A percentile compares a stretch with the other conserved stretches of the same genome.
These are phyloP conservation scores for Auricularia cornea DNA, from an alignment of 768 basidiomycete genomes.

Conservation along the genomic window DNA sequence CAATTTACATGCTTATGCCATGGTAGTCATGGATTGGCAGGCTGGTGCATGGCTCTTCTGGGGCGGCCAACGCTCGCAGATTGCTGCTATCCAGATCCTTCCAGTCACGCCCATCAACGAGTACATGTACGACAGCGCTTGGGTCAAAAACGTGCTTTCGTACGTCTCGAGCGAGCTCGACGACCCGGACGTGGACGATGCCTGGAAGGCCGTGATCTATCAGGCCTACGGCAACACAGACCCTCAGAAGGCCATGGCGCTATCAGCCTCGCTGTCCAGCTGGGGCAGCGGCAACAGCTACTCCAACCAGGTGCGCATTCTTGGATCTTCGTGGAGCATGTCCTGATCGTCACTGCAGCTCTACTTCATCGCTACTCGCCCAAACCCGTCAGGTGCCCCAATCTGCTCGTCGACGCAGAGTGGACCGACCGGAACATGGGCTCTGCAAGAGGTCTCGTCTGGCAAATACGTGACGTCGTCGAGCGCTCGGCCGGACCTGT, in stretches of 20 bases:
- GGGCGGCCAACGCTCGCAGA: constrained; percentile 25
- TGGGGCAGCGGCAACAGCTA: constrained; percentile 29
- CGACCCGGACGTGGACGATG: constrained; percentile 15
- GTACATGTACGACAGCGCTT: constrained; percentile 25
- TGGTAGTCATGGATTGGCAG: constrained; percentile 22
- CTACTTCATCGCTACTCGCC: constrained; percentile 27
- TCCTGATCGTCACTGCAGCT: constrained; percentile 1
- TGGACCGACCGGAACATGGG: constrained; percentile 25
- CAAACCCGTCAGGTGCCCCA: constrained; percentile 15
- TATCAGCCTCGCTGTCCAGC: constrained; percentile 22
- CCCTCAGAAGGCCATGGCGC: constrained; percentile 20
- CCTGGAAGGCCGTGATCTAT: constrained; percentile 29
- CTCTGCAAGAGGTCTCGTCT: constrained; percentile 17
- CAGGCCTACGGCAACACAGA: constrained; percentile 25
- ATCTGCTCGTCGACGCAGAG: constrained; percentile 19
- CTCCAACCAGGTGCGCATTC: constrained; percentile 15
- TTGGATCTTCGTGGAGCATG: too few species aligned
- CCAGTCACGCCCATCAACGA: constrained; percentile 30
- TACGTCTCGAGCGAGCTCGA: constrained; percentile 22
- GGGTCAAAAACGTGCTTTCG: constrained; percentile 21
- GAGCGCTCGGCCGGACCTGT: constrained; percentile 16
- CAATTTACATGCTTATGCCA: background rate
- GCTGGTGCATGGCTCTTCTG: constrained; percentile 31
- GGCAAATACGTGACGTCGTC: constrained; percentile 18
- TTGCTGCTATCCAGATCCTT: constrained; percentile 27